Percentiles rank a stretch among this genome's conserved stretches.
phyloP scores from a whole-genome alignment of 1,284 basidiomycete species.

The Microbotryomycetes sp. region DNA sequence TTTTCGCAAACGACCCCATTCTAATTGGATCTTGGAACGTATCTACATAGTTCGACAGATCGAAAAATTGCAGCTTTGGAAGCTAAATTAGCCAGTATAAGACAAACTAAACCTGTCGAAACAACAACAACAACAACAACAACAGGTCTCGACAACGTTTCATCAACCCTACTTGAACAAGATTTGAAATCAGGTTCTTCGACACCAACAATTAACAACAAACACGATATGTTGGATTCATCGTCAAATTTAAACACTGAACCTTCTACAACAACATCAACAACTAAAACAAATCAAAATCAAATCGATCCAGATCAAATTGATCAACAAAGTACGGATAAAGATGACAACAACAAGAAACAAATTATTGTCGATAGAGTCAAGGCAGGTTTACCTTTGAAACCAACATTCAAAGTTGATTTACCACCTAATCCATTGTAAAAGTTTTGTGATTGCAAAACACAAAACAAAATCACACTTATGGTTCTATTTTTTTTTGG shows the following conservation, averaged over 20 bases:
- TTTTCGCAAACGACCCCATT: background rate
- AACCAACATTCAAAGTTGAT: slow-evolving; percentile 3
- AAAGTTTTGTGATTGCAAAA: background rate
- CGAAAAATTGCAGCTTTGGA: slow-evolving; percentile 93
- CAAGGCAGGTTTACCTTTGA: slow-evolving; percentile 9
- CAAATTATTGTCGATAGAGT: background rate
- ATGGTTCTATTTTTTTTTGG: too few species aligned
- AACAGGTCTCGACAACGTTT: background rate
- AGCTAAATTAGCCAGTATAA: slow-evolving; percentile 78
- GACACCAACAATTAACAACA: background rate
- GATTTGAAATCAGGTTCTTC: background rate
- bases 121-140: background rate
- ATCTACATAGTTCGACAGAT: slow-evolving; percentile 56
- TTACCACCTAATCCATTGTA: background rate
- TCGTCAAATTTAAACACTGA: too few species aligned
- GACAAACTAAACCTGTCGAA: slow-evolving; percentile 7
- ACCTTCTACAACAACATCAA: background rate
- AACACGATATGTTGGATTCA: slow-evolving; percentile 1
- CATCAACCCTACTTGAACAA: background rate
- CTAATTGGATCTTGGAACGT: slow-evolving; percentile 10
- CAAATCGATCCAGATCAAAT: background rate
- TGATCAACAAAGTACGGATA: background rate
- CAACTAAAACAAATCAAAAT: background rate
- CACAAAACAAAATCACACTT: too few species aligned
- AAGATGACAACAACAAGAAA: background rate